Evolutionary conservation across 495 filamentous ascomycete genomes (phyloP), one percentile per base, ranked within the genome.

Genomic region (Penicillium crystallinum): DNA sequence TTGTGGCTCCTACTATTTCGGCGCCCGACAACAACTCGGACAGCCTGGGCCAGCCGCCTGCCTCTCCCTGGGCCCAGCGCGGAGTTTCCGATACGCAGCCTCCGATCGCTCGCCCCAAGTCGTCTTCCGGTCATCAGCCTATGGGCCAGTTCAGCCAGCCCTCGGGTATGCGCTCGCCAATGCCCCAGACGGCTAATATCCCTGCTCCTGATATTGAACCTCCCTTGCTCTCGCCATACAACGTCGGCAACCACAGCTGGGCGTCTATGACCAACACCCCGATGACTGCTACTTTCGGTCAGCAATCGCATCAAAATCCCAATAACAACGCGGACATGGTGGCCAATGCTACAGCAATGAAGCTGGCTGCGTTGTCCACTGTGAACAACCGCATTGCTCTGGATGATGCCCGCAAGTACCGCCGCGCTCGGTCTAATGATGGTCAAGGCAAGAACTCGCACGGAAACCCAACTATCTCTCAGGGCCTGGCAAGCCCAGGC

Each of bases 321-420:
- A 77, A 74, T 31, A 83, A 79, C 44, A 90, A 95, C 64, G 93
- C 91, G 14, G 95, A 98, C 60, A 97, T 98, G 91, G 89, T 98
- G 48, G 93, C 93, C 38, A 97, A 97, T 66, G 95, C 93, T 8
- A 97, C 93, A 9, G 93, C 93, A 14, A 98, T 98, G 93, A 98
- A 97, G 70, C 81, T 98, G 36, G 93, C 93, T 47, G 93, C 93
- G 17, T 75, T 98, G 33, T 97, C 92, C 10, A 98, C 93, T 4
- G 93, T 98, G 49, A 97, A 97, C 73, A 97, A 97, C 69, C 88
- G 93, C 17, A 96, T 98, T 63, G 92, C 95, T 31, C 77, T 98
- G 53, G 93, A 98, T 56, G 91, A 97, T 69, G 91, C 90, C 44
- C 88, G 90, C 54, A 96, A 96, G 68, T 97, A 91, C 68, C 89